Evolutionary conservation across 2,329 filamentous ascomycete species (phyloP).

Genomic region (Penicillium sp.): DNA sequence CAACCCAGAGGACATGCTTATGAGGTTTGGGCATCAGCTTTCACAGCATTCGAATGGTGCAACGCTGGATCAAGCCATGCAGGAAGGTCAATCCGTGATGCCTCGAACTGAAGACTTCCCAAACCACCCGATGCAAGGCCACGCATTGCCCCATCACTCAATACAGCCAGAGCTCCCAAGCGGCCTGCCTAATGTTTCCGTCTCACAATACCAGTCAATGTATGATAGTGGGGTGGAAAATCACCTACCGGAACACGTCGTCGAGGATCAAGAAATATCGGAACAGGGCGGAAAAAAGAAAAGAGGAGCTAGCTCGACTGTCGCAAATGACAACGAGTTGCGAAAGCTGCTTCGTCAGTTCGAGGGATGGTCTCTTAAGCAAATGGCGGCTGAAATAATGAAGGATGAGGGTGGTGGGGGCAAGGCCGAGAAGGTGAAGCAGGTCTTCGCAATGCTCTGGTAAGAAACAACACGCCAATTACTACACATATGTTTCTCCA

Average conservation of each 20-base stretch:
- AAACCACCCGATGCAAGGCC: conserved; percentile 35
- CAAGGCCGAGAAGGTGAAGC: conserved; percentile 53
- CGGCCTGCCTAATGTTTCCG: conserved; percentile 32
- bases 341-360: conserved; percentile 49
- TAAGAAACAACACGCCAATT: conserved; percentile 28
- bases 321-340: conserved; percentile 52
- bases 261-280: conserved; percentile 45
- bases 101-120: conserved; percentile 41
- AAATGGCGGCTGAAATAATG: conserved; percentile 51
- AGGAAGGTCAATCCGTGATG: conserved; percentile 38
- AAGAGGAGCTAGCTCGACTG: conserved; percentile 48
- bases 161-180: conserved; percentile 39
- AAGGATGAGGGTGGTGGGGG: conserved; percentile 51
- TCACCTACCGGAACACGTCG: conserved; percentile 41
- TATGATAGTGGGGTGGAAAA: conserved; percentile 46
- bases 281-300: conserved; percentile 46
- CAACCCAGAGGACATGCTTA: conserved; percentile 48
- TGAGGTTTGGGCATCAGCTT: conserved; percentile 46
- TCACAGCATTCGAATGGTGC: conserved; percentile 39
- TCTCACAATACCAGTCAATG: conserved; percentile 40
- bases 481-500: background rate
- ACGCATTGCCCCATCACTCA: conserved; percentile 37
- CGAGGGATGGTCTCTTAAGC: conserved; percentile 45
- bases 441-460: conserved; percentile 55
- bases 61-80: conserved; percentile 39